Conservation (phyloP, 2,329 filamentous ascomycete genomes). For the Apiospora koreana region DNA sequence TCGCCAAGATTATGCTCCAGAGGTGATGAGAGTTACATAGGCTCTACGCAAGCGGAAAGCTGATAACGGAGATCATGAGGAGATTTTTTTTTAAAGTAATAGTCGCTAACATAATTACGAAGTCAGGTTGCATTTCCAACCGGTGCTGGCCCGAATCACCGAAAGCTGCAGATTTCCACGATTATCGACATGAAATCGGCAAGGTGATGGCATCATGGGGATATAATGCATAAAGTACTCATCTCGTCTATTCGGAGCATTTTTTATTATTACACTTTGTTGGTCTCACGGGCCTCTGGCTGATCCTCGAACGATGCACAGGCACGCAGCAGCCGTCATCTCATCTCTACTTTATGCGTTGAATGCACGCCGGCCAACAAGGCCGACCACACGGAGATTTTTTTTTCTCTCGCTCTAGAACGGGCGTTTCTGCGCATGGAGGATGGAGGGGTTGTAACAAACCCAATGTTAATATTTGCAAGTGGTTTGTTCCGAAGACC, state of each 20-base stretch:
- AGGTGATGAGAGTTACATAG: neutral
- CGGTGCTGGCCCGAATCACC: neutral
- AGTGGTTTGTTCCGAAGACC: constrained; percentile 1
- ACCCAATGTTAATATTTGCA: neutral
- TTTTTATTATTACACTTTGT: constrained; percentile 27
- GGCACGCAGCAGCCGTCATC: constrained; percentile 23
- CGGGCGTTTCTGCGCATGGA: neutral
- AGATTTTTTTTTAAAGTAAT: neutral
- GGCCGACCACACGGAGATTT: constrained; percentile 30
- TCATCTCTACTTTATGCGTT: constrained; percentile 33
- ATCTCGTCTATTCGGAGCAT: constrained; percentile 36
- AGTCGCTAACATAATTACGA: neutral
- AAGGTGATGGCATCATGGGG: constrained; percentile 6
- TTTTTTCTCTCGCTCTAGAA: neutral
- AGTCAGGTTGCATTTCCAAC: neutral
- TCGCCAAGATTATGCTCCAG: neutral
- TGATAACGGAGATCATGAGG: neutral
- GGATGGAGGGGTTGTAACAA: neutral
- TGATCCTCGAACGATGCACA: constrained; percentile 28
- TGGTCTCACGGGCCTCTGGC: constrained; percentile 30
- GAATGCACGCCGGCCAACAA: constrained; percentile 26
- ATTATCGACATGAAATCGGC: constrained; percentile 3
- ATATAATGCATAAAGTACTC: constrained; percentile 22
- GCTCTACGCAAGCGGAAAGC: neutral
- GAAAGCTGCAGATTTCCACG: neutral